A percentile compares a stretch with the other conserved stretches of the same genome.
phyloP scores from a whole-genome alignment of 2,329 filamentous ascomycete genomes.

The Paraphoma chrysanthemicola region DNA sequence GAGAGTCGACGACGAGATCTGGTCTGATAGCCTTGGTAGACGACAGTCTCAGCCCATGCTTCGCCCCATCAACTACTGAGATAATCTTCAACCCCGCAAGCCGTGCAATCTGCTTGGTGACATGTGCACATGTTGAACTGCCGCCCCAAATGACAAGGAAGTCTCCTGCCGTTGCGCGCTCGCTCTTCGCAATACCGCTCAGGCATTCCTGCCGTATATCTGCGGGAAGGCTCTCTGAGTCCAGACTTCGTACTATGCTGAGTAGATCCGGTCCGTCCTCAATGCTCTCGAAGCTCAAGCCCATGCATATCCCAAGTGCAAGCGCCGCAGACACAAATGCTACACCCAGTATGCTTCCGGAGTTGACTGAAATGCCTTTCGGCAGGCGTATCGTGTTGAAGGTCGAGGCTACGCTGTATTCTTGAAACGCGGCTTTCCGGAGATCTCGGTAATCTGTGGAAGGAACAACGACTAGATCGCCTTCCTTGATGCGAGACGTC shows the following conservation, averaged over 20 bases:
- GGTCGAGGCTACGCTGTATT: conserved; percentile 70
- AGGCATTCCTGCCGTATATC: conserved; percentile 72
- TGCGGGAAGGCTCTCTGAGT: conserved; percentile 58
- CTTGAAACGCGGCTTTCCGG: conserved; percentile 74
- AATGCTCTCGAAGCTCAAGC: conserved; percentile 66
- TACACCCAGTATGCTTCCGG: conserved; percentile 71
- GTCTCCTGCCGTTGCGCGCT: conserved; percentile 67
- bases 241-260: conserved; percentile 56
- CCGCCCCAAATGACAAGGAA: conserved; percentile 79
- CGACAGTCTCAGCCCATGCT: conserved; percentile 61
- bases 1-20: conserved; percentile 73
- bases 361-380: conserved; percentile 57
- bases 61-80: conserved; percentile 70
- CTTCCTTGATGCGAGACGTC: conserved; percentile 57
- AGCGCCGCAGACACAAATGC: conserved; percentile 74
- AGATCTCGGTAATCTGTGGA: conserved; percentile 78
- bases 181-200: conserved; percentile 57
- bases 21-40: conserved; percentile 55
- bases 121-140: conserved; percentile 73
- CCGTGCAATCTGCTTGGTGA: conserved; percentile 72
- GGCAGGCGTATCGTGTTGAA: conserved; percentile 72
- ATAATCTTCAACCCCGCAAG: conserved; percentile 70
- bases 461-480: conserved; percentile 61
- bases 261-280: conserved; percentile 66
- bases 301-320: conserved; percentile 72